Evolutionary conservation across 2,329 filamentous ascomycete species (phyloP), one percentile per base, ranked within the genome.

Genomic region (Epicoccum sorghinum): DNA sequence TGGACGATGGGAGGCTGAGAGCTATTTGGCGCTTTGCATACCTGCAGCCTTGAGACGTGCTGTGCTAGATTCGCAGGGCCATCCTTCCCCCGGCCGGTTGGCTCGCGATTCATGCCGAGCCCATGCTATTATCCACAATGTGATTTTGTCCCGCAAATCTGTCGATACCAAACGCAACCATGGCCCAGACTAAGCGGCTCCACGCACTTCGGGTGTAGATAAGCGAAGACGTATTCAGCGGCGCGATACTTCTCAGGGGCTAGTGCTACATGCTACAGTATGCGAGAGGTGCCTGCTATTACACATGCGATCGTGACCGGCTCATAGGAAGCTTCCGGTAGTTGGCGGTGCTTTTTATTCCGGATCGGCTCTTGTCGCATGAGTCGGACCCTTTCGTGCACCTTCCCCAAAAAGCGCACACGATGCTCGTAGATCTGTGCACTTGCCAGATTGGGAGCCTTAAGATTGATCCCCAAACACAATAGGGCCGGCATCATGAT

Each of bases 161-260:
- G 13, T 13, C 10, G 5, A 7, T 33, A 4, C 32, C 41, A 44
- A 37, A 7, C 47, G 47, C 36, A 45, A 29, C 36, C 18, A 9
- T 33, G 32, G 32, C 13, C 13, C 37, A 25, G n/a, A 25, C 25
- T 30, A 30, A 22, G 13, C 38, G 37, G 29, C 18, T 10, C 10
- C 12, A 29, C 23, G 35, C 44, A 38, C 43, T 24, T 32, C 23
- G 22, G 10, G 7, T 24, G 27, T 18, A 45, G 41, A 47, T 43
- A 46, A 38, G 46, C 52, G 52, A 49, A 13, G 29, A 10, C 40
- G 22, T 29, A 23, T 33, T 45, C 39, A 45, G 51, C 39, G 40
- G 39, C 14, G 35, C 22, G 22, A 13, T 12, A n/a, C 33, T 35
- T 48, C 12, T 33, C 35, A 41, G 6, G 29, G n/a, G 24, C 25